Conservation (phyloP, 306 rosid genomes). For the Fragaria vesca region DNA sequence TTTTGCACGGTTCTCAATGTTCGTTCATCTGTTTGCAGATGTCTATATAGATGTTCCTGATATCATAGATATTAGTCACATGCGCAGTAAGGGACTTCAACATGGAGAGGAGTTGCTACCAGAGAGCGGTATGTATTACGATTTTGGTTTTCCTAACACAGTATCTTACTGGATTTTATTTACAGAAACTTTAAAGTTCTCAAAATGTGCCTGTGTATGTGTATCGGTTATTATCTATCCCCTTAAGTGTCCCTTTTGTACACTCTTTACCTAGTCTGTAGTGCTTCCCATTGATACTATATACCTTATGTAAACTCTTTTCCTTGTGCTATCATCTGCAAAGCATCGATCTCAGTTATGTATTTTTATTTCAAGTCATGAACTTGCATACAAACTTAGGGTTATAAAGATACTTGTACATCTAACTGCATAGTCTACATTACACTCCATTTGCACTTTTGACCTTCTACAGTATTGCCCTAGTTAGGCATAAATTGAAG, state of each 20-base stretch:
- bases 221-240: background rate
- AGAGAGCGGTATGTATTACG: conserved; percentile 61
- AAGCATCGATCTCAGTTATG: background rate
- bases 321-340: background rate
- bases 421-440: background rate
- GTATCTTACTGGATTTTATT: background rate
- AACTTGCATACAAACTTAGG: background rate
- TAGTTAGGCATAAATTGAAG: background rate
- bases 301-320: background rate
- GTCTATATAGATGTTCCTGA: conserved; percentile 95
- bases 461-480: background rate
- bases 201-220: background rate
- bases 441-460: background rate
- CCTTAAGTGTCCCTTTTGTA: background rate
- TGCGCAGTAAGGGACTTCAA: conserved; percentile 81
- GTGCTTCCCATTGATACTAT: too few species aligned
- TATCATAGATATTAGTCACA: conserved; percentile 83
- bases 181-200: background rate
- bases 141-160: background rate
- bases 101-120: conserved; percentile 82
- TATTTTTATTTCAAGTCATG: background rate
- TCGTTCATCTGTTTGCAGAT: conserved; percentile 53
- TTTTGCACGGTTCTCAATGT: conserved; percentile 2
- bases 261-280: too few species aligned
- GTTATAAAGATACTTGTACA: background rate